phyloP scores from a whole-genome alignment of 2,329 filamentous ascomycete species.

The Simplicillium sp. region DNA sequence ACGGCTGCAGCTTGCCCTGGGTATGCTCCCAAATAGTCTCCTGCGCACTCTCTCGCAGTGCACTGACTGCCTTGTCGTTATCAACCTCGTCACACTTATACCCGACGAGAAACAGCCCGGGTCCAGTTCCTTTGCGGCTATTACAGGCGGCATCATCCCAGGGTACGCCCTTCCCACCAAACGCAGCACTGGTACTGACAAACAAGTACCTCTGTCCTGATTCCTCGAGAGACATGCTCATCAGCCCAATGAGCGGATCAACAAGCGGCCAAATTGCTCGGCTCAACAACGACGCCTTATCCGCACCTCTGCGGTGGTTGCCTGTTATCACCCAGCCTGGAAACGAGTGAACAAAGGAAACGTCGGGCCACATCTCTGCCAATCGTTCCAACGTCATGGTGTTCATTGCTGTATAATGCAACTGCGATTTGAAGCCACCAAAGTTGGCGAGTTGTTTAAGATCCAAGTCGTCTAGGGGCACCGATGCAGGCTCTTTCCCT shows the following conservation, averaged over 20 bases:
- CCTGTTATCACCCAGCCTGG: slow-evolving; percentile 19
- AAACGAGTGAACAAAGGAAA: slow-evolving; percentile 17
- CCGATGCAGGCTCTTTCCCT: slow-evolving; percentile 6
- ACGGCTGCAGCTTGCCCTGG: too few relatives aligned
- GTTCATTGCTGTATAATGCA: slow-evolving; percentile 17
- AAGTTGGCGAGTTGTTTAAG: slow-evolving; percentile 17
- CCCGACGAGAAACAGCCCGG: too few relatives aligned
- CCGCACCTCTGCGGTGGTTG: slow-evolving; percentile 15
- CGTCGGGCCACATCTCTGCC: slow-evolving; percentile 9
- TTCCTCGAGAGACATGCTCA: slow-evolving; percentile 19
- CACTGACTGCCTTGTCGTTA: too few relatives aligned
- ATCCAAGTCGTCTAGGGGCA: slow-evolving; percentile 16
- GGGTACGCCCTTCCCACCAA: slow-evolving; percentile 21
- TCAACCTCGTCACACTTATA: too few relatives aligned
- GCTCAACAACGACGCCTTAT: slow-evolving; percentile 13
- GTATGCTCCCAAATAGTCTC: too few relatives aligned
- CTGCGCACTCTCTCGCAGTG: too few relatives aligned
- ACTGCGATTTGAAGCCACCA: slow-evolving; percentile 12
- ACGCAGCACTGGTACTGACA: slow-evolving; percentile 23
- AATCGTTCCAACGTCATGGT: slow-evolving; percentile 15
- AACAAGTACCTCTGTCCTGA: slow-evolving; percentile 24
- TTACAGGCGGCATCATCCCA: slow-evolving; percentile 13
- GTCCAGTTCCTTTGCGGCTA: too few relatives aligned
- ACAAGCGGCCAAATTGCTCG: slow-evolving; percentile 23
- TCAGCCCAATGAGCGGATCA: slow-evolving; percentile 18